phyloP scores from a whole-genome alignment of 345 rosid species.

The rapeseed (Brassica napus) region Da-Ae NC_063449.1:44410001-44410500 shows the following conservation, averaged over 20 bases:
- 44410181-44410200: slow-evolving; percentile 28
- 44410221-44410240: slow-evolving; percentile 28
- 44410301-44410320: slow-evolving; percentile 14
- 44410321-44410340: not conserved
- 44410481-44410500: not conserved
- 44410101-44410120: not conserved
- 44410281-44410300: not conserved
- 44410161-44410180: slow-evolving; percentile 15
- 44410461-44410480: slow-evolving; percentile 29
- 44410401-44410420: slow-evolving; percentile 27
- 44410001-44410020: slow-evolving; percentile 18
- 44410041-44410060: slow-evolving; percentile 33
- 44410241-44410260: slow-evolving; percentile 15
- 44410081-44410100: not conserved
- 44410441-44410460: slow-evolving; percentile 27
- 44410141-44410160: not conserved
- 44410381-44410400: slow-evolving; percentile 18
- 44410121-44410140: slow-evolving; percentile 1
- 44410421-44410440: slow-evolving; percentile 15
- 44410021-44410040: slow-evolving; percentile 8
- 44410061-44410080: not conserved
- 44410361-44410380: not conserved
- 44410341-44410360: not conserved
- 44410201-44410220: slow-evolving; percentile 22
- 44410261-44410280: not conserved